Percentiles rank a stretch among this genome's conserved stretches.
Evolutionary conservation across 805 yeast species (phyloP).

Genomic region (Wickerhamiella occidentalis): DNA sequence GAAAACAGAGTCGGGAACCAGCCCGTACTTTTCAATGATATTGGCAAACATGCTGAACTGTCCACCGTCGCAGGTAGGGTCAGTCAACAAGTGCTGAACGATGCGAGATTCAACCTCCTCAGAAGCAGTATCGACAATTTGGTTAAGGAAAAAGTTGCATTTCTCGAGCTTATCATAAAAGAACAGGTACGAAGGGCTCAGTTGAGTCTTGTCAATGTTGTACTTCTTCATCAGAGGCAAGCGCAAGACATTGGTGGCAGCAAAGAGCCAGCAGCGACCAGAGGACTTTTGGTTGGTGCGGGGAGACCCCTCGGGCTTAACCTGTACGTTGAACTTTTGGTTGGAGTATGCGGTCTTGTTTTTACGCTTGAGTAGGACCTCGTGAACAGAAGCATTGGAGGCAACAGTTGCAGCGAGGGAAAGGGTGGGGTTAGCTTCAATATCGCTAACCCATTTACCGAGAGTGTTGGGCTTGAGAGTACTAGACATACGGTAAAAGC

Average conservation of each 20-base stretch:
- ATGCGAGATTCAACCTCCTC: conserved; percentile 59
- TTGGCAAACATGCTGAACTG: conserved; percentile 78
- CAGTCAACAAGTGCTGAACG: conserved; percentile 49
- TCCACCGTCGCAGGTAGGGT: conserved; percentile 75
- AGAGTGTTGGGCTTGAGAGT: conserved; percentile 16
- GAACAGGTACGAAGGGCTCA: conserved; percentile 68
- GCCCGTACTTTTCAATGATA: conserved; percentile 65
- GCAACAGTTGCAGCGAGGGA: conserved; percentile 26
- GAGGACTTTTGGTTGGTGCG: conserved; percentile 61
- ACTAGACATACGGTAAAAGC: conserved; percentile 5
- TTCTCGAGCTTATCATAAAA: conserved; percentile 82
- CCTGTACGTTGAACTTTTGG: conserved; percentile 33
- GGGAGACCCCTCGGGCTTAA: conserved; percentile 46
- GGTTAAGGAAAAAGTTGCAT: conserved; percentile 68
- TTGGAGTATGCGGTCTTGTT: conserved; percentile 18
- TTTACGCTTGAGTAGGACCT: conserved; percentile 24
- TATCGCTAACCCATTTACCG: conserved; percentile 21
- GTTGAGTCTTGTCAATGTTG: conserved; percentile 54
- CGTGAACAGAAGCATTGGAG: conserved; percentile 22
- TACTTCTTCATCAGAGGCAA: conserved; percentile 47
- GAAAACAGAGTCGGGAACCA: conserved; percentile 60
- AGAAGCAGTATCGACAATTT: conserved; percentile 54
- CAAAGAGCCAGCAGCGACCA: conserved; percentile 87
- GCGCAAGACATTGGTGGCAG: conserved; percentile 64
- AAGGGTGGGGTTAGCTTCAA: conserved; percentile 22